Percentiles rank a stretch among this genome's conserved stretches.
phyloP scores from a whole-genome alignment of 345 rosid genomes.

The Lagerstroemia speciosa region DNA sequence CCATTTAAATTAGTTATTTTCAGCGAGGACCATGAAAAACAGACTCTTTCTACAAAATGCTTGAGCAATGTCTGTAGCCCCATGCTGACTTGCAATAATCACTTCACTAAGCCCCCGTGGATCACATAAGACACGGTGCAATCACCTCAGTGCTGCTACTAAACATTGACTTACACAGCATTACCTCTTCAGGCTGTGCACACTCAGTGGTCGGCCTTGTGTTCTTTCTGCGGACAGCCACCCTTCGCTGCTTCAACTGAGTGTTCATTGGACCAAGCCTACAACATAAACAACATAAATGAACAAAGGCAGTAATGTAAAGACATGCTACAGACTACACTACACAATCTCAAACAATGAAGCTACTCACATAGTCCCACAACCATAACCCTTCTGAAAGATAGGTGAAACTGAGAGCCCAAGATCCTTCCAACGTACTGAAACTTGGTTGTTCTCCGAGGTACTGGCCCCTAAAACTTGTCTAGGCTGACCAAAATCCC shows the following conservation, averaged over 20 bases:
- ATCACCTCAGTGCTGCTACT: neutral
- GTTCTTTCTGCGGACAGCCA: conserved; percentile 31
- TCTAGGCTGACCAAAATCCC: conserved; percentile 38
- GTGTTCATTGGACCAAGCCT: conserved; percentile 93
- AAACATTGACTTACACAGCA: conserved; percentile 1
- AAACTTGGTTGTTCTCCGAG: conserved; percentile 24
- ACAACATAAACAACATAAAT: conserved; percentile 10
- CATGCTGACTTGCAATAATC: neutral
- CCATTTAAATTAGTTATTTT: neutral
- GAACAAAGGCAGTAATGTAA: neutral
- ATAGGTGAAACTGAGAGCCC: conserved; percentile 56
- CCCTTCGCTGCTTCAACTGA: conserved; percentile 62
- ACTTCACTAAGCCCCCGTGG: too few species aligned
- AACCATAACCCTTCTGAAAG: conserved; percentile 38
- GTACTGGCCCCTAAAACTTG: conserved; percentile 22
- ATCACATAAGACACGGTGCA: neutral
- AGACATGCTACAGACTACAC: neutral
- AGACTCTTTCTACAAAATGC: neutral
- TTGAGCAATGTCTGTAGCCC: neutral
- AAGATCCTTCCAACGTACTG: conserved; percentile 61
- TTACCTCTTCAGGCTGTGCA: conserved; percentile 71
- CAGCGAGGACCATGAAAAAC: neutral
- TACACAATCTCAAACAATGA: neutral
- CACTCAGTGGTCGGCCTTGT: conserved; percentile 45
- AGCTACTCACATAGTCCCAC: conserved; percentile 68